Conservation (phyloP, 352 stramenopile species). For the Blastocystis sp. region DNA sequence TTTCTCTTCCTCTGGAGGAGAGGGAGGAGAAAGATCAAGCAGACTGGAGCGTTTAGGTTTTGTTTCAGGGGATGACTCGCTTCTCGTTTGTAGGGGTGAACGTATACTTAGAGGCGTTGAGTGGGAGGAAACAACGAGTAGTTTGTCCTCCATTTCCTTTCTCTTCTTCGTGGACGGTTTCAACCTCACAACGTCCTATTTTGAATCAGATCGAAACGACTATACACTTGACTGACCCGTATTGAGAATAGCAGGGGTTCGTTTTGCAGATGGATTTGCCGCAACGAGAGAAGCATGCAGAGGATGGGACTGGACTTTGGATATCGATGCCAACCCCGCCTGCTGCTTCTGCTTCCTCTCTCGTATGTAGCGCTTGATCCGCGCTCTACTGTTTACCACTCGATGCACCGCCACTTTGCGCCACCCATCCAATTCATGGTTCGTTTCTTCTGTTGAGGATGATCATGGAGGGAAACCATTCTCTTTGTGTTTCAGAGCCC, state of each 20-base stretch:
- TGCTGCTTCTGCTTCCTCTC: constrained; percentile 49
- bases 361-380: constrained; percentile 54
- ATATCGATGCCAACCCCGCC: neutral
- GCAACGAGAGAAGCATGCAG: neutral
- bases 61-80: neutral
- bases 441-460: neutral
- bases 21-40: constrained; percentile 1
- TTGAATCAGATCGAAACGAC: neutral
- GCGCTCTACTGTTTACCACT: constrained; percentile 14
- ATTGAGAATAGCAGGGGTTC: neutral
- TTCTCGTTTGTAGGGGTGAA: neutral
- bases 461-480: constrained; percentile 16
- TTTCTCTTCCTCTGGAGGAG: neutral
- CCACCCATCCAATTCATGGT: constrained; percentile 68
- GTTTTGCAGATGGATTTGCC: neutral
- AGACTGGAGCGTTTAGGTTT: neutral
- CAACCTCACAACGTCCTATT: neutral
- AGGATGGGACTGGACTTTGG: neutral
- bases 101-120: neutral
- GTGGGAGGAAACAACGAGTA: neutral
- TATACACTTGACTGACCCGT: neutral
- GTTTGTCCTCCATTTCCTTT: neutral
- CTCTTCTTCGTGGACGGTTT: neutral
- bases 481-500: too few species aligned
- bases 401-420: neutral